Percentiles rank a stretch among this genome's conserved stretches.
Evolutionary conservation across 768 basidiomycete genomes (phyloP).

Genomic region (Crucibulum laeve): DNA sequence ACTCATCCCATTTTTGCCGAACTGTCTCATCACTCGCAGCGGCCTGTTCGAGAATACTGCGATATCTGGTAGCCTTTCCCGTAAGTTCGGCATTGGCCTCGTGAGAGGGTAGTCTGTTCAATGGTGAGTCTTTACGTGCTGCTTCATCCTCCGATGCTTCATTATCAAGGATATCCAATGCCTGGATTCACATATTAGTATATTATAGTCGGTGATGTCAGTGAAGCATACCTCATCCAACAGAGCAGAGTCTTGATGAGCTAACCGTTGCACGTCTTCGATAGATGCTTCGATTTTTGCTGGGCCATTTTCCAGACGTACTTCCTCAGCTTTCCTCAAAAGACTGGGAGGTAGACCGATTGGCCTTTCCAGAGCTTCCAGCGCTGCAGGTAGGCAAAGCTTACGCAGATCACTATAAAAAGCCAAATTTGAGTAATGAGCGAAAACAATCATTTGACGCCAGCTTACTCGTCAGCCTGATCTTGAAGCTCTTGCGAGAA

Average conservation of each 20-base stretch:
- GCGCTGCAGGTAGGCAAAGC: constrained; percentile 76
- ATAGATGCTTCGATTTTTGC: constrained; percentile 66
- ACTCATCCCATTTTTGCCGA: constrained; percentile 82
- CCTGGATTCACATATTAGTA: constrained; percentile 35
- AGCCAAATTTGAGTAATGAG: neutral
- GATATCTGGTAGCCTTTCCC: constrained; percentile 67
- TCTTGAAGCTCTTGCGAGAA: constrained; percentile 61
- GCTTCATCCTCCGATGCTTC: constrained; percentile 86
- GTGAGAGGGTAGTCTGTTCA: constrained; percentile 63
- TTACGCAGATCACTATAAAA: constrained; percentile 54
- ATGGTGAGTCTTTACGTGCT: constrained; percentile 43
- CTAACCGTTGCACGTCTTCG: constrained; percentile 67
- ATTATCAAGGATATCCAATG: constrained; percentile 85
- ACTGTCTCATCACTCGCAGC: constrained; percentile 73
- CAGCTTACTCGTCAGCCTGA: constrained; percentile 52
- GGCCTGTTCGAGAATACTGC: constrained; percentile 68
- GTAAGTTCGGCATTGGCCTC: constrained; percentile 75
- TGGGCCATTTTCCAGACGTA: constrained; percentile 75
- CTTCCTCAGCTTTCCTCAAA: constrained; percentile 79
- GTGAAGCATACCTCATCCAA: constrained; percentile 67
- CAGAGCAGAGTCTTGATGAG: constrained; percentile 52
- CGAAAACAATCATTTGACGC: neutral
- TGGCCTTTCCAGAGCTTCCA: constrained; percentile 85
- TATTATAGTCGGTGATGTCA: neutral
- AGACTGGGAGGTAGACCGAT: constrained; percentile 87